phyloP scores from a whole-genome alignment of 2,329 filamentous ascomycete species.

The Elsinoe arachidis region DNA sequence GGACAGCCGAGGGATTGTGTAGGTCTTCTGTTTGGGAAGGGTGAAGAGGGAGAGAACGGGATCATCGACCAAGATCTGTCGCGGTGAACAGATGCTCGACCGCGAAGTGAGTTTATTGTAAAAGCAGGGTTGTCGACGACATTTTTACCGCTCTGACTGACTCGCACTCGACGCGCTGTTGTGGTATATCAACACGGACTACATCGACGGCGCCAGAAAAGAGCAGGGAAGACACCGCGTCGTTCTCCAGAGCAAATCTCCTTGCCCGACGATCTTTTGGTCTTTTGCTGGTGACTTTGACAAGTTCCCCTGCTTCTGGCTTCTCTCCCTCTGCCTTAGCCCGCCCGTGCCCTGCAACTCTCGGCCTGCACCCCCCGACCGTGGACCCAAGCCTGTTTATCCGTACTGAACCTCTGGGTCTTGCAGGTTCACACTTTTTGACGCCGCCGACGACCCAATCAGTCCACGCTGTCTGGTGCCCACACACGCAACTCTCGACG shows the following conservation, averaged over 20 bases:
- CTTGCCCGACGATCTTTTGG: conserved; percentile 1
- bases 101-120: neutral
- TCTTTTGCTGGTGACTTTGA: no score
- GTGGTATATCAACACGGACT: neutral
- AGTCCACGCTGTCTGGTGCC: neutral
- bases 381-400: conserved; percentile 4
- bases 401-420: neutral
- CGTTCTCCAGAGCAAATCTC: conserved; percentile 9
- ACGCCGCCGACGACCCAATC: conserved; percentile 7
- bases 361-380: neutral
- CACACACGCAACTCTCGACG: neutral
- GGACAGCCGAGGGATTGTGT: neutral
- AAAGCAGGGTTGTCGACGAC: neutral
- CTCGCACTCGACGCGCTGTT: no score
- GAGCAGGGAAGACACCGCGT: neutral
- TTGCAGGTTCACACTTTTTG: neutral
- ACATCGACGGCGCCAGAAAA: neutral
- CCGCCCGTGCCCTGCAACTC: no score
- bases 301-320: no score
- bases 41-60: neutral
- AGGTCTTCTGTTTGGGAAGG: neutral
- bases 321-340: no score
- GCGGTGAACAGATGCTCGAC: neutral
- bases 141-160: neutral
- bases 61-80: neutral